Percentiles rank a stretch among this genome's conserved stretches.
phyloP scores from a whole-genome alignment of 2,329 filamentous ascomycete genomes.

The Cladobotryum protrusum region DNA sequence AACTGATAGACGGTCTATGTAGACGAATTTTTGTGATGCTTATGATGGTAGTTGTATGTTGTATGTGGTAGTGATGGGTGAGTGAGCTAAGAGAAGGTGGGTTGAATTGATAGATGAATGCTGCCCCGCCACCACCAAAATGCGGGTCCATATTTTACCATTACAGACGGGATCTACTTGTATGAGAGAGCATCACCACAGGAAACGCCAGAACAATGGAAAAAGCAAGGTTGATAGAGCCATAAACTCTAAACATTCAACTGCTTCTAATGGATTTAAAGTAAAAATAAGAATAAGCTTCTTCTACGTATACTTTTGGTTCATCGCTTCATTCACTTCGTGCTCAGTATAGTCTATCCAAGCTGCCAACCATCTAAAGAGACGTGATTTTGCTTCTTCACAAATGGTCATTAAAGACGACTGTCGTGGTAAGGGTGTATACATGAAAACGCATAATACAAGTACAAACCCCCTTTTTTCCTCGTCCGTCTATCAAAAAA shows the following conservation, averaged over 20 bases:
- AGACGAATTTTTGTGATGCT: not conserved
- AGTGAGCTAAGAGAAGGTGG: constrained; percentile 18
- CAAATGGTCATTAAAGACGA: constrained; percentile 21
- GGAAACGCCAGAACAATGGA: too few species aligned
- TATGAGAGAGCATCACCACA: too few species aligned
- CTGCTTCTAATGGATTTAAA: too few species aligned
- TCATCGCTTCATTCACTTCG: too few species aligned
- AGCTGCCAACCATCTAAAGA: not conserved
- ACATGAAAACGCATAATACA: constrained; percentile 35
- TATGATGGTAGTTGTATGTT: not conserved
- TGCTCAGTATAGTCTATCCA: too few species aligned
- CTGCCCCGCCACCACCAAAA: constrained; percentile 10
- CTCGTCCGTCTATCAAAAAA: constrained; percentile 31
- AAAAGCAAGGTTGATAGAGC: too few species aligned
- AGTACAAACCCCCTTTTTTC: constrained; percentile 33
- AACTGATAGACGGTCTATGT: not conserved
- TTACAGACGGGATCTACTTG: too few species aligned
- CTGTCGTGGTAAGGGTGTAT: constrained; percentile 26
- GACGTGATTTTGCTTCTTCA: not conserved
- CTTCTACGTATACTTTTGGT: too few species aligned
- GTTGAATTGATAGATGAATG: not conserved
- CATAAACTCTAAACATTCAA: too few species aligned
- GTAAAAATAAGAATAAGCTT: too few species aligned
- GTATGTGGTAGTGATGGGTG: not conserved
- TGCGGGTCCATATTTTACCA: constrained; percentile 7